Percentiles rank a stretch among this genome's conserved stretches.
phyloP scores from a whole-genome alignment of 768 basidiomycete genomes.

The Scleroderma citrinum region DNA sequence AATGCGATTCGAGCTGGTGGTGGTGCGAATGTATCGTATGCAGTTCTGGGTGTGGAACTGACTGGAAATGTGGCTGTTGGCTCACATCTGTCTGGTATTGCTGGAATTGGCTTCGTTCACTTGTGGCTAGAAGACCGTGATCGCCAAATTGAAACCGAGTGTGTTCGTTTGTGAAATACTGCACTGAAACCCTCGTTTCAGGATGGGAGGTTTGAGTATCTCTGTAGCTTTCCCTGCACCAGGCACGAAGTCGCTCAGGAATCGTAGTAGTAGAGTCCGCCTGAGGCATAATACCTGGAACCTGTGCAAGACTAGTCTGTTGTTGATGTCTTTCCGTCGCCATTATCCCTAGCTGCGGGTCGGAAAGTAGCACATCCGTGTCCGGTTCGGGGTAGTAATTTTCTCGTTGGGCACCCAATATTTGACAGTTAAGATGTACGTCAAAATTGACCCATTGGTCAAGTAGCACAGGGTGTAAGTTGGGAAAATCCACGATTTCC shows the following conservation, averaged over 20 bases:
- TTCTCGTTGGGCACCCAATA: conserved; percentile 32
- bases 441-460: conserved; percentile 54
- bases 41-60: conserved; percentile 16
- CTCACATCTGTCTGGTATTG: conserved; percentile 9
- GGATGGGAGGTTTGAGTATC: background rate
- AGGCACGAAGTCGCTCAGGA: background rate
- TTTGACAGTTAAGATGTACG: conserved; percentile 45
- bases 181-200: background rate
- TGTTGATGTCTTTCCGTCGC: background rate
- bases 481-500: conserved; percentile 29
- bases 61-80: conserved; percentile 11
- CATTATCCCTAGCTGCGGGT: conserved; percentile 1
- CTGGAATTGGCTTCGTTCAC: conserved; percentile 5
- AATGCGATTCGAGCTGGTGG: conserved; percentile 3
- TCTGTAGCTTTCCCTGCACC: background rate
- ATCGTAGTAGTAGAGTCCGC: background rate
- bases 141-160: background rate
- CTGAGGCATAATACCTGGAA: background rate
- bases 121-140: conserved; percentile 6
- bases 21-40: conserved; percentile 16
- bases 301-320: background rate
- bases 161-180: background rate
- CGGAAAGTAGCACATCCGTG: conserved; percentile 7
- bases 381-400: conserved; percentile 20
- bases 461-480: conserved; percentile 51